Percentiles rank a stretch among this genome's conserved stretches.
Evolutionary conservation across 306 rosid genomes (phyloP).

Genomic region (Carpinus fangiana): DNA sequence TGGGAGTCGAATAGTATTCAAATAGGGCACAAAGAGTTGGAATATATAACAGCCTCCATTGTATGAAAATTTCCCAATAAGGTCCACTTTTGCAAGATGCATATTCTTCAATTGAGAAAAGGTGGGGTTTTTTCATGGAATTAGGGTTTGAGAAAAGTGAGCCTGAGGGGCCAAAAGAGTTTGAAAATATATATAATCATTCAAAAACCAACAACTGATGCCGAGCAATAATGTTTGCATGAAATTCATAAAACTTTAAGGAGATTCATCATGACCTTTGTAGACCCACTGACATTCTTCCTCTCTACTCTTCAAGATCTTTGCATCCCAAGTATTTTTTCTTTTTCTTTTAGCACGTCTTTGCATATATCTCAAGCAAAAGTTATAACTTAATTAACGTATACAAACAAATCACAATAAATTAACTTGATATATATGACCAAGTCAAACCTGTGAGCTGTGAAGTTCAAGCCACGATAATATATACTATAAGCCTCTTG

Average conservation of each 20-base stretch:
- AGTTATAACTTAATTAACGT: background rate
- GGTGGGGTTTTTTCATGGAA: background rate
- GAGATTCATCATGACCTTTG: conserved; percentile 34
- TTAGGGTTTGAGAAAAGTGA: background rate
- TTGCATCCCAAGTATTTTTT: conserved; percentile 23
- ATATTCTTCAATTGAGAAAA: background rate
- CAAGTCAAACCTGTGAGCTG: conserved; percentile 24
- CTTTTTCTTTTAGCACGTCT: background rate
- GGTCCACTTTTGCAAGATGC: background rate
- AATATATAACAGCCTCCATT: no score
- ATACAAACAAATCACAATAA: background rate
- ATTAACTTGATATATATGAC: background rate
- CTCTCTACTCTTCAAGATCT: conserved; percentile 31
- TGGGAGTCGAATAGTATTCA: background rate
- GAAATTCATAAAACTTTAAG: conserved; percentile 41
- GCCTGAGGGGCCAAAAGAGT: background rate
- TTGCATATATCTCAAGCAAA: background rate
- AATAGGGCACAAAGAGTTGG: no score
- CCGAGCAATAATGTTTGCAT: conserved; percentile 49
- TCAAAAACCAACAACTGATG: conserved; percentile 30
- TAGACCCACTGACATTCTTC: conserved; percentile 31
- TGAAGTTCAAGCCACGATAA: background rate
- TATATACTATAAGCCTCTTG: background rate
- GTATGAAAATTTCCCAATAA: no score
- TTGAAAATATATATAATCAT: background rate